phyloP scores from a whole-genome alignment of 148 eudicot species.

The Camellia japonica region DNA sequence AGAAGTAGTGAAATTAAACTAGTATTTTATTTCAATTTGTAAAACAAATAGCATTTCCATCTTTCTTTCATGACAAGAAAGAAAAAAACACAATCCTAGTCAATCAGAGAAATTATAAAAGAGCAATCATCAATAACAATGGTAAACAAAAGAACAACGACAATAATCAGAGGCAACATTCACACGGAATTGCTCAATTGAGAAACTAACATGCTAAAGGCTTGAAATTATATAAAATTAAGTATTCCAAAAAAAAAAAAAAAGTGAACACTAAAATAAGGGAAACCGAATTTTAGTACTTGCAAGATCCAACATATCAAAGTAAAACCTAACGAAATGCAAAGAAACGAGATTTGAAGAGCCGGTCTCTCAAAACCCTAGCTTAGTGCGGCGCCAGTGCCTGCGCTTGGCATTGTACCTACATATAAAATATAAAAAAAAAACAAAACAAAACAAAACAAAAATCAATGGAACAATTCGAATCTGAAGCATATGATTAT shows the following conservation, averaged over 20 bases:
- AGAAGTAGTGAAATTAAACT: too few species aligned
- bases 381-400: constrained; percentile 23
- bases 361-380: constrained; percentile 12
- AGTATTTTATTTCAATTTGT: too few species aligned
- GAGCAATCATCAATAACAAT: too few species aligned
- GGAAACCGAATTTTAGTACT: too few species aligned
- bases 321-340: neutral
- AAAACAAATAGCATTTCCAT: too few species aligned
- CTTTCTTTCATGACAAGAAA: too few species aligned
- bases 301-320: neutral
- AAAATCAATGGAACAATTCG: neutral
- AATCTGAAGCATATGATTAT: neutral
- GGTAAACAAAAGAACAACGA: too few species aligned
- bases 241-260: neutral
- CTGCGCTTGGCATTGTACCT: constrained; percentile 22
- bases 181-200: neutral
- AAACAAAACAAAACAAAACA: neutral
- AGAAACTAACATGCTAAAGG: neutral
- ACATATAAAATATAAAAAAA: neutral
- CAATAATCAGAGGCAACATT: neutral
- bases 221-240: neutral
- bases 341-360: neutral
- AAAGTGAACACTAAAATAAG: neutral
- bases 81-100: too few species aligned
- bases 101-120: too few species aligned